Percentiles rank a stretch among this genome's conserved stretches.
These are phyloP conservation scores for Diddensiella caesifluorescens DNA, from an alignment of 805 yeast genomes.

Conservation along the genomic window DNA sequence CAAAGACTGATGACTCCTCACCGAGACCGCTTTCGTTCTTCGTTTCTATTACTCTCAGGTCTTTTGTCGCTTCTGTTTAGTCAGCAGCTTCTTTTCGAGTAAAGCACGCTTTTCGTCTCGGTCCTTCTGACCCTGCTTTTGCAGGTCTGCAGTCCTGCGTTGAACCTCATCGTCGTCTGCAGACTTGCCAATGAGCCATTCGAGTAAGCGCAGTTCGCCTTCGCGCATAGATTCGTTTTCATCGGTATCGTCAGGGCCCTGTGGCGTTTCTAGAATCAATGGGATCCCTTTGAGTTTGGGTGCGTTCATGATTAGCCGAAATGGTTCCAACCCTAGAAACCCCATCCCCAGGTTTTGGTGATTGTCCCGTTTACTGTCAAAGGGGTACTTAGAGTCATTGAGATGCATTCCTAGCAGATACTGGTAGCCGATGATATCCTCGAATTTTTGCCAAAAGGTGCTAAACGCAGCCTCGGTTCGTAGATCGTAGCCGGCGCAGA, in stretches of 20 bases:
- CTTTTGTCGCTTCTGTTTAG: not conserved
- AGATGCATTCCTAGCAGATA: slow-evolving; percentile 78
- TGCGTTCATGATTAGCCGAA: slow-evolving; percentile 70
- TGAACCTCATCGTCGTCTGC: slow-evolving; percentile 51
- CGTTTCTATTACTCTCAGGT: not conserved
- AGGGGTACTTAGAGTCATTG: slow-evolving; percentile 92
- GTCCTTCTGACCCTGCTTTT: slow-evolving; percentile 58
- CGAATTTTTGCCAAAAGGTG: slow-evolving; percentile 73
- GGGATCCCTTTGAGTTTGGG: slow-evolving; percentile 61
- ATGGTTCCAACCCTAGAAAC: slow-evolving; percentile 79
- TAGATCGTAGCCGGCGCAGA: slow-evolving; percentile 94
- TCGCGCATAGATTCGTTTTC: slow-evolving; percentile 42
- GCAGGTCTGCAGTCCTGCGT: slow-evolving; percentile 45
- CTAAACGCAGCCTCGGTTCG: slow-evolving; percentile 51
- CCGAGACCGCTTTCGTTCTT: not conserved
- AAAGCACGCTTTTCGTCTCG: slow-evolving; percentile 65
- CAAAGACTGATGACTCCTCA: not conserved
- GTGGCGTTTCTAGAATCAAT: slow-evolving; percentile 83
- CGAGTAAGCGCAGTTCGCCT: slow-evolving; percentile 70
- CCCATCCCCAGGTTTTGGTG: slow-evolving; percentile 90
- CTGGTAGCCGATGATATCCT: slow-evolving; percentile 63
- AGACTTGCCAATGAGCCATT: slow-evolving; percentile 64
- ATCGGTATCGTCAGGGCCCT: slow-evolving; percentile 45
- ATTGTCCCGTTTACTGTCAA: slow-evolving; percentile 82
- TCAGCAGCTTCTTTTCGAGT: slow-evolving; percentile 43